Percentiles rank a stretch among this genome's conserved stretches.
Evolutionary conservation across 2,329 filamentous ascomycete species (phyloP).

Genomic region (Kalaharituber pfeilii): DNA sequence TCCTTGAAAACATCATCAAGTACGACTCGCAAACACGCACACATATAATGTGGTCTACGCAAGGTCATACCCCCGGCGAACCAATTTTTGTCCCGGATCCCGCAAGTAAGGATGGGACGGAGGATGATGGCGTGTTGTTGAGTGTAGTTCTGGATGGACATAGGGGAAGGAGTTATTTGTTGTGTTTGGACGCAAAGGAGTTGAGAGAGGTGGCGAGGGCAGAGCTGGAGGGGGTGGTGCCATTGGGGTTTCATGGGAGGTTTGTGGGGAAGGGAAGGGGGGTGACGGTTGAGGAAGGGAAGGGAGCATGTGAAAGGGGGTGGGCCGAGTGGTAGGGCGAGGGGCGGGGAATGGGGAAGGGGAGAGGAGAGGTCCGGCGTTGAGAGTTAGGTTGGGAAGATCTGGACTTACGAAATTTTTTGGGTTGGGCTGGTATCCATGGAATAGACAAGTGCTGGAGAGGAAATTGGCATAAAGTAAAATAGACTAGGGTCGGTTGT

Average conservation of each 20-base stretch:
- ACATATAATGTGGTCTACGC: conserved; percentile 39
- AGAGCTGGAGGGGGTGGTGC: conserved; percentile 42
- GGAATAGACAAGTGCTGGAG: too few species aligned
- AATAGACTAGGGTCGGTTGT: too few species aligned
- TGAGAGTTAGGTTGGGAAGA: too few species aligned
- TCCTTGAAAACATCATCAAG: conserved; percentile 48
- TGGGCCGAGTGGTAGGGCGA: not conserved
- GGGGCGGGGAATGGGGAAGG: too few species aligned
- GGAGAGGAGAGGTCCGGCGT: too few species aligned
- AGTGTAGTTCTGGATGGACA: conserved; percentile 46
- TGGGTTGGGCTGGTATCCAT: too few species aligned
- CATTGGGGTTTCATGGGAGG: conserved; percentile 47
- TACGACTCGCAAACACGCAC: conserved; percentile 41
- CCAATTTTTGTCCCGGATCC: conserved; percentile 43
- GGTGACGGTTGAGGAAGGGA: not conserved
- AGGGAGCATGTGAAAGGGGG: not conserved
- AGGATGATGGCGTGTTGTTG: conserved; percentile 44
- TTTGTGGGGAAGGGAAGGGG: conserved; percentile 26
- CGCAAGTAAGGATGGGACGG: not conserved
- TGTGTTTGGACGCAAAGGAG: conserved; percentile 45
- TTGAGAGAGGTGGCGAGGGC: conserved; percentile 49
- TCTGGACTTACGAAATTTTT: too few species aligned
- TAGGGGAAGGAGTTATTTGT: conserved; percentile 43
- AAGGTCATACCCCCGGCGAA: conserved; percentile 50
- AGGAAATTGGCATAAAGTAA: too few species aligned